These are phyloP conservation scores for Phyllosticta paracitricarpa DNA, from an alignment of 2,329 filamentous ascomycete genomes.

Conservation along the genomic window DNA sequence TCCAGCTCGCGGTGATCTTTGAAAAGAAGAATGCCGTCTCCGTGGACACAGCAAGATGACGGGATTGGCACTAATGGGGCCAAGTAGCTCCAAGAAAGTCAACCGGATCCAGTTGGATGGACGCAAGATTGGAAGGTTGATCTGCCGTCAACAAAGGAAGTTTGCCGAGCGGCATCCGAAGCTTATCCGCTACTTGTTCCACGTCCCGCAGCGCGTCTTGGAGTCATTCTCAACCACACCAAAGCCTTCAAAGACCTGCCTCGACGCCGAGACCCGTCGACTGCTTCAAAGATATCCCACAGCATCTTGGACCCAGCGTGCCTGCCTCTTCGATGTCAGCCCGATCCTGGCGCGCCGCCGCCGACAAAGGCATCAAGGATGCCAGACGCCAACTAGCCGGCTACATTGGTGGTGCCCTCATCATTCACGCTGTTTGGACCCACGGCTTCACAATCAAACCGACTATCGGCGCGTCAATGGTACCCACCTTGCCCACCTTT, in stretches of 20 bases:
- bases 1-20: too few relatives aligned
- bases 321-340: neutral
- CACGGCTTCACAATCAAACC: constrained; percentile 53
- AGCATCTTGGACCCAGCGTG: neutral
- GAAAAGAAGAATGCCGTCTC: too few relatives aligned
- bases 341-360: constrained; percentile 1
- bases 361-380: neutral
- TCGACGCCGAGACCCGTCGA: neutral
- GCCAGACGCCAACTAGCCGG: neutral
- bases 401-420: constrained; percentile 9
- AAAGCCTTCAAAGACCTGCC: neutral
- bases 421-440: constrained; percentile 25
- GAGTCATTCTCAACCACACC: neutral
- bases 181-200: neutral
- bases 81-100: too few relatives aligned
- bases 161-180: neutral
- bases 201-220: neutral
- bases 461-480: constrained; percentile 72
- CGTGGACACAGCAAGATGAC: too few relatives aligned
- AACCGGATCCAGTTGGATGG: neutral
- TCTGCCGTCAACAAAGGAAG: neutral
- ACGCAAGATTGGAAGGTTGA: neutral
- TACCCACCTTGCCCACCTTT: constrained; percentile 63
- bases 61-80: too few relatives aligned
- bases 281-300: neutral